Base-by-base conservation (phyloP, 148 eudicot genomes). In the Cornus suecica region DNA sequence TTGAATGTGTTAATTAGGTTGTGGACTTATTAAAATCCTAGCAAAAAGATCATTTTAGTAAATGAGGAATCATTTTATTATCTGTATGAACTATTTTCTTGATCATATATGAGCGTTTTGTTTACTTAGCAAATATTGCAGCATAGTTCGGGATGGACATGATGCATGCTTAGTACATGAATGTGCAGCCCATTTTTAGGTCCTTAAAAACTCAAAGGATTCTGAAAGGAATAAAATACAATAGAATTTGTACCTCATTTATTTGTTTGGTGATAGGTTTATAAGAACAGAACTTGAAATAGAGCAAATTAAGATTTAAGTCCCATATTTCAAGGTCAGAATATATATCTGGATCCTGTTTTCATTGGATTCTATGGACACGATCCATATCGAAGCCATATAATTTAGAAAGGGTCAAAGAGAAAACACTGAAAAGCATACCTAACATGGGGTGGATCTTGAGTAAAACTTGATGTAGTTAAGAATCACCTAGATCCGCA, bases 101-200 rank as follows among this genome's bases (percentile, higher is more conserved):
- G 26, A 8, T 76, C 10, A 41, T 63, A 28, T 16, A 41, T 69
- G 74, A 64, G 51, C 27, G 70, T 23, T 24, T 41, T 61, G 79
- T n/a, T 16, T 11, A 34, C 34, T 76, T 13, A 27, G 31, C 26
- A 66, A 1, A 31, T 34, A 67, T 20, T 67, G 72, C 54, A 29
- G 2, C 58, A 51, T 75, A 16, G 15, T 15, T 54, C 26, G 18
- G 28, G 28, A 30, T 0, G 30, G 31, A 23, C 10, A 29, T 37
- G 7, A 48, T 48, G 54, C 54, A 48, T 11, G 54, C 54, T 11
- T 48, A 48, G 20, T 48, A 48, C 18, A 18, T 14, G 7, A 3
- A 37, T 3, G 42, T 37, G 42, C 23, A 48, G 32, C 32, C 75
- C 32, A 62, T 23, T 73, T 27, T 24, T 58, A 22, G 10, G 31